phyloP scores from a whole-genome alignment of 2,329 filamentous ascomycete genomes.

The Laburnicola sp. region DNA sequence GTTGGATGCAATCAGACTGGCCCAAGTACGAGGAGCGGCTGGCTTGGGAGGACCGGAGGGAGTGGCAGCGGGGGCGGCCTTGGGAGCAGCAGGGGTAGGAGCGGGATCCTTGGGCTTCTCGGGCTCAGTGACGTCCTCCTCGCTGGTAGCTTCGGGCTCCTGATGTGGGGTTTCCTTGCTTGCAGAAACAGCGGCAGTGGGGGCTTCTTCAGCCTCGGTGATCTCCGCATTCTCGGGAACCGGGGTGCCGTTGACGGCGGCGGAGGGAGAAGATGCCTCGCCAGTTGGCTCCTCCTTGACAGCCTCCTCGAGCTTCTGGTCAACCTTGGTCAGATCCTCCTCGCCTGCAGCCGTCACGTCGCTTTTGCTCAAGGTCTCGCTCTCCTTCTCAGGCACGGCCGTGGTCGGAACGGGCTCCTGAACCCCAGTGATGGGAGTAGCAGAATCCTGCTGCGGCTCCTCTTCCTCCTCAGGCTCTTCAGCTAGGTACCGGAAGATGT shows the following conservation, averaged over 20 bases:
- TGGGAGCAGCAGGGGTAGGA: constrained; percentile 59
- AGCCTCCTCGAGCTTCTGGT: constrained; percentile 74
- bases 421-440: constrained; percentile 41
- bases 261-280: constrained; percentile 30
- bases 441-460: constrained; percentile 43
- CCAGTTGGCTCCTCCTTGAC: constrained; percentile 39
- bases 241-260: constrained; percentile 44
- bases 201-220: constrained; percentile 46
- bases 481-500: constrained; percentile 92
- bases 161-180: constrained; percentile 42
- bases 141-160: constrained; percentile 34
- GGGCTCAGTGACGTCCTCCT: constrained; percentile 45
- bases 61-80: constrained; percentile 59
- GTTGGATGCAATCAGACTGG: constrained; percentile 65
- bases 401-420: constrained; percentile 48
- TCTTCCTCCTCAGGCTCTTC: constrained; percentile 75
- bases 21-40: constrained; percentile 68
- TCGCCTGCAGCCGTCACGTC: constrained; percentile 45
- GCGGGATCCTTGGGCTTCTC: constrained; percentile 67
- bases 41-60: constrained; percentile 62
- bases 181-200: constrained; percentile 38
- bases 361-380: constrained; percentile 37
- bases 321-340: constrained; percentile 58
- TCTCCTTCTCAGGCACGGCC: constrained; percentile 35
- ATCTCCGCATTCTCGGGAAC: constrained; percentile 41